Percentiles rank a stretch among this genome's conserved stretches.
phyloP scores from a whole-genome alignment of 2,329 filamentous ascomycete genomes.

The Pseudogymnoascus sp. region DNA sequence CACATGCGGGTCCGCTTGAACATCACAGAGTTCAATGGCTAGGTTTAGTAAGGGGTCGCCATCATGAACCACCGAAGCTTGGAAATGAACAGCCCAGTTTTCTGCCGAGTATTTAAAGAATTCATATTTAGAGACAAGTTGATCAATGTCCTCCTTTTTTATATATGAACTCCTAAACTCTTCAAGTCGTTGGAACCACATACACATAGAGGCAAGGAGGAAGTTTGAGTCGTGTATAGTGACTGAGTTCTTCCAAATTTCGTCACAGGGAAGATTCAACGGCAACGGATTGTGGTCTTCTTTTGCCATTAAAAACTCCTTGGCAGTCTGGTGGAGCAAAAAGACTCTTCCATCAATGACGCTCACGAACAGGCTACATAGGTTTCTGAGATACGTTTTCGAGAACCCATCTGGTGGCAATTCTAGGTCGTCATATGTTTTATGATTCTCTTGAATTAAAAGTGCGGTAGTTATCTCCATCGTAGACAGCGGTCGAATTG shows the following conservation, averaged over 20 bases:
- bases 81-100: slow-evolving; percentile 8
- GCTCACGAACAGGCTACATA: slow-evolving; percentile 35
- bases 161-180: neutral
- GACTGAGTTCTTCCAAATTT: slow-evolving; percentile 13
- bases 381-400: slow-evolving; percentile 22
- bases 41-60: neutral
- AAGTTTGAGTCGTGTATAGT: slow-evolving; percentile 12
- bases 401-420: slow-evolving; percentile 21
- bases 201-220: slow-evolving; percentile 6
- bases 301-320: slow-evolving; percentile 30
- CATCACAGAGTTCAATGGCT: neutral
- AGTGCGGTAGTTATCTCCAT: slow-evolving; percentile 32
- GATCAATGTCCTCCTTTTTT: neutral
- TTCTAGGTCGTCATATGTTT: slow-evolving; percentile 15
- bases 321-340: slow-evolving; percentile 37
- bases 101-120: neutral
- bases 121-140: neutral
- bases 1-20: neutral
- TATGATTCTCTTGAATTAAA: slow-evolving; percentile 9
- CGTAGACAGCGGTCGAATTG: slow-evolving; percentile 30
- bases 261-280: neutral
- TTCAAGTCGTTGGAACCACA: slow-evolving; percentile 12
- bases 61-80: neutral
- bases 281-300: neutral
- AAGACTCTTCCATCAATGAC: slow-evolving; percentile 32